Evolutionary conservation across 257 asterid species (phyloP), one percentile per base, ranked within the genome.

Genomic region (Forsythia viridissima): DNA sequence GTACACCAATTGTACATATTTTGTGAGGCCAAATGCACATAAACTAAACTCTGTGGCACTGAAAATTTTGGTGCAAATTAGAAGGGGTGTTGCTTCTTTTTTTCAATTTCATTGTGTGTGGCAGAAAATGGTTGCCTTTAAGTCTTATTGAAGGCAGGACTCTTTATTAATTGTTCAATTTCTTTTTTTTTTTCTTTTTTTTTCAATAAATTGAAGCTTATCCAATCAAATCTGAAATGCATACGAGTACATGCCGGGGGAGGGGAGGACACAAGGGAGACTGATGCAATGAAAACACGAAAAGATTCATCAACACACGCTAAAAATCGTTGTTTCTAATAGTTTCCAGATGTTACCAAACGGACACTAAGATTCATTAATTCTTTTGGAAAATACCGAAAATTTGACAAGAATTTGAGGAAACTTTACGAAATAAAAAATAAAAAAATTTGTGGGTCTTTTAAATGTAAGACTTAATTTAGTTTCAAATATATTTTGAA

Each of bases 61-160:
- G 69, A 61, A 61, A 61, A 21, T 8, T 16, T 21, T 61, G 38
- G 69, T 9, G 38, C 12, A 61, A 8, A 20, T 24, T 61, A 38
- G 69, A 61, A 61, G 5, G 39, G 39, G 69, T 0, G 0, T 61
- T n/a, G 38, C 69, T 0, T 61, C 4, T 61, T 61, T 21, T 18
- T 57, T 57, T 18, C 13, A 21, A 9, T 61, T 61, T 24, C 4
- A 24, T 24, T 10, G 16, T 63, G 34, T 10, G 70, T 0, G 18
- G 70, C 70, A 63, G 70, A 63, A 63, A 63, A 8, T 63, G 36
- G 70, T 63, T 20, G 39, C 70, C 38, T 59, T 59, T 59, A 59
- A 59, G 30, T 59, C 36, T 21, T n/a, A 6, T 21, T 59, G 11
- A 8, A 59, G 68, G 5, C 36, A 59, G 11, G 36, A 9, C 2